Evolutionary conservation across 2,329 filamentous ascomycete species (phyloP), one percentile per base, ranked within the genome.

Genomic region (Fusarium chuoi): DNA sequence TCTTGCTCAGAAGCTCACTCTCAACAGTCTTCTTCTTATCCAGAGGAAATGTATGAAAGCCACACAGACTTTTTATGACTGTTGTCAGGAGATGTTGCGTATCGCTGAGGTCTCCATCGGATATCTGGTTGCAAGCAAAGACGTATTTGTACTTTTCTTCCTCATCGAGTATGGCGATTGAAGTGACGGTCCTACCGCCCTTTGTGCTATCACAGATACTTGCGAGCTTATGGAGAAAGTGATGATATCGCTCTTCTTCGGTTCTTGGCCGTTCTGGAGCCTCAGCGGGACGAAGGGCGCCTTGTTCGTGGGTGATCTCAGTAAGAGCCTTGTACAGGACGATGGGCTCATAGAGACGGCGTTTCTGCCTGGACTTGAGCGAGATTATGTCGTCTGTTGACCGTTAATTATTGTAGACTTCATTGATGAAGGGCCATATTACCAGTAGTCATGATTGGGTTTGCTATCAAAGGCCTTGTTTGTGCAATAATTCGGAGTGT

Each of bases 211-310:
- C 81, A 55, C 81, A 82, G 7, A 81, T 68, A 24, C 77, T 76
- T 0, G 79, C 79, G 4, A 83, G 63, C 13, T 76, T 79, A 46
- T 82, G 77, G 2, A 82, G 73, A n/a, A 80, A 83, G 4, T 35
- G 64, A 6, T 78, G 74, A 9, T 80, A 80, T 4, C 54, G 56
- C 18, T 78, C 59, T 22, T 80, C 76, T 12, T 76, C 70, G 6
- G 71, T 76, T 4, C 39, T 36, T 5, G 65, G 66, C 6, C 7
- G 64, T 1, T 62, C 52, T 1, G 39, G 36, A 1, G 18, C 20
- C 4, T 75, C 70, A 7, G 57, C 61, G 3, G 22, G 41, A 1
- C 57, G 65, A 22, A 66, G 55, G 2, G 61, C 57, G 6, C 68
- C 65, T 5, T 62, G n/a, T 10, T 70, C 36, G 1, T 57, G 70